Evolutionary conservation across 148 eudicot genomes (phyloP), one percentile per base, ranked within the genome.

Genomic region (Amaranthus hypochondriacus): DNA sequence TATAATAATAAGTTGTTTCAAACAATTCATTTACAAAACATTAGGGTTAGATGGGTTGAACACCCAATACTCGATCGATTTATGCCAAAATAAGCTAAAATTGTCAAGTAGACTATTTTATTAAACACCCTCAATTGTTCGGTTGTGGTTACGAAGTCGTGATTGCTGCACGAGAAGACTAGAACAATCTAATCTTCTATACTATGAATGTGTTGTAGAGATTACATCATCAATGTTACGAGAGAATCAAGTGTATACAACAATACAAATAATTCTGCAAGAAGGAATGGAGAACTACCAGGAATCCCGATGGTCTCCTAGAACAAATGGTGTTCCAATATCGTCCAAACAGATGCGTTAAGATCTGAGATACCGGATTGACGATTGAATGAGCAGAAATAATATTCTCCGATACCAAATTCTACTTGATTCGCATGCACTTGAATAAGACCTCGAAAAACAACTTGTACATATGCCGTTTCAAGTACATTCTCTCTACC

Each of bases 401-500:
- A 62, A 69, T 70, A 49, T 6, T 15, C 53, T 57, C 12, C 11
- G 60, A 57, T 56, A 48, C 47, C 18, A 28, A 8, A 60, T 72
- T 75, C 51, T 78, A 95, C 80, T 89, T 89, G n/a, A 95, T 73
- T 78, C 89, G 85, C 97, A 95, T 88, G 89, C 91, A 85, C 79
- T 83, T 90, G 89, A 81, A 90, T 15, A 95, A 83, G 72, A 89
- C 94, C 86, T 87, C 85, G 60, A 86, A 89, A 79, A 95, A 81
- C 75, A 79, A 80, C 92, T 86, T 91, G 75, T 81, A 95, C 99
- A 90, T 86, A 69, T 90, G 97, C 72, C 83, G 77, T 82, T 95
- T 95, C 84, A 95, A 77, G 89, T 90, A 90, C 94, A 85, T 87
- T 64, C 73, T 87, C 83, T 92, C 81, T 43, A 92, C 96, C 57